Conservation (phyloP, 1,284 basidiomycete genomes). For the Rhizoctonia solani region DNA sequence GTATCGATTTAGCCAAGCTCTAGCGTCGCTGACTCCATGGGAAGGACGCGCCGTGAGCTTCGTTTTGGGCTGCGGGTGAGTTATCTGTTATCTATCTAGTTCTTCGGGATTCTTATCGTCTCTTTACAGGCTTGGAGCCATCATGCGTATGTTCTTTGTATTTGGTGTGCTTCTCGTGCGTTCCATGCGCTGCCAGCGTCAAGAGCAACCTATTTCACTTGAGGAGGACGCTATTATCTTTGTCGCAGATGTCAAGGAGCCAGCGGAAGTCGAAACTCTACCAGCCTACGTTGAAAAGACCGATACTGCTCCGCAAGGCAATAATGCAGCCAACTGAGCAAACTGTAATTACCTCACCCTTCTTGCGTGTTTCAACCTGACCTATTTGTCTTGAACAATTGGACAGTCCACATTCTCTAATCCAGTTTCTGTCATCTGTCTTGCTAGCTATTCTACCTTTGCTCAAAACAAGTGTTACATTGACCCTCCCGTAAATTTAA, state of each 20-base stretch:
- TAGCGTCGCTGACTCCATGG: constrained; percentile 74
- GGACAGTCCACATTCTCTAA: not conserved
- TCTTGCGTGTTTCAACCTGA: not conserved
- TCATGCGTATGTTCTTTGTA: constrained; percentile 77
- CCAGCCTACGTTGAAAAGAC: constrained; percentile 21
- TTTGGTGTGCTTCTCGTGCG: constrained; percentile 62
- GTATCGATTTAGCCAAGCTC: constrained; percentile 61
- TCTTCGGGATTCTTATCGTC: not conserved
- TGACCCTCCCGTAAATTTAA: too few relatives aligned
- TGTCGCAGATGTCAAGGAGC: constrained; percentile 23
- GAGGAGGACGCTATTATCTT: constrained; percentile 16
- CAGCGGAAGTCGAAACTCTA: constrained; percentile 2
- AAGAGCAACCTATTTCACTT: constrained; percentile 38
- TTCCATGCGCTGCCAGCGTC: constrained; percentile 50
- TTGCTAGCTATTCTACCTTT: not conserved
- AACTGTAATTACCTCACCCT: not conserved
- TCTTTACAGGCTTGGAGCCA: constrained; percentile 70
- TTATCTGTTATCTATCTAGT: constrained; percentile 34
- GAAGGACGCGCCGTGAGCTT: constrained; percentile 77
- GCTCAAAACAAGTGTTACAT: not conserved
- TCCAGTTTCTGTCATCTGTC: not conserved
- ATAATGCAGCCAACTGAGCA: constrained; percentile 18
- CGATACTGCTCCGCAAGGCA: not conserved
- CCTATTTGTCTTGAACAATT: not conserved
- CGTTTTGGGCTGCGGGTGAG: constrained; percentile 62